A percentile compares a stretch with the other conserved stretches of the same genome.
Evolutionary conservation across 371 early-diverging fungal genomes (phyloP).

Genomic region (Mortierella polycephala): DNA sequence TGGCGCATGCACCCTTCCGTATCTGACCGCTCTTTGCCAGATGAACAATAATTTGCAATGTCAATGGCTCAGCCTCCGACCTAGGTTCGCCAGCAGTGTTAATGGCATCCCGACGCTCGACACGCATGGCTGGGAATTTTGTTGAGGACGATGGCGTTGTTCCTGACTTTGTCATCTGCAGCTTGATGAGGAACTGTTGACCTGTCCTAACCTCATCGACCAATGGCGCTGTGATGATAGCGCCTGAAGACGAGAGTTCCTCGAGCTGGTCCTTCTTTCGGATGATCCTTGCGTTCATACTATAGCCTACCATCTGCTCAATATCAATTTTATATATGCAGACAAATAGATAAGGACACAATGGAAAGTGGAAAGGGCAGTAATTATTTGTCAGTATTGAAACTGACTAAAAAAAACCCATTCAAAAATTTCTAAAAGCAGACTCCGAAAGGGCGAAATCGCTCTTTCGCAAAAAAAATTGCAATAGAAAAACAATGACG

Average conservation of each 20-base stretch:
- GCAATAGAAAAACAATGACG: not conserved
- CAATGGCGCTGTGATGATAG: slow-evolving; percentile 6
- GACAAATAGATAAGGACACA: too few species aligned
- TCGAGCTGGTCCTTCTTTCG: slow-evolving; percentile 54
- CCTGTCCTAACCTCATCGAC: slow-evolving; percentile 50
- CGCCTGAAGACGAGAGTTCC: slow-evolving; percentile 22
- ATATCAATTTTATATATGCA: not conserved
- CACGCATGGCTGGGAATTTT: slow-evolving; percentile 43
- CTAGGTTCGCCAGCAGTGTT: slow-evolving; percentile 46
- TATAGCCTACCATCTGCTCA: slow-evolving; percentile 18
- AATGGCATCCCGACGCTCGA: slow-evolving; percentile 47
- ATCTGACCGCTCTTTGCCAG: slow-evolving; percentile 44
- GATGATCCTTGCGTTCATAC: slow-evolving; percentile 45
- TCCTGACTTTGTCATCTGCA: slow-evolving; percentile 28
- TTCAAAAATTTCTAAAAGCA: too few species aligned
- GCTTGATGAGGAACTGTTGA: slow-evolving; percentile 48
- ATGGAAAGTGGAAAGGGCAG: too few species aligned
- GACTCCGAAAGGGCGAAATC: not conserved
- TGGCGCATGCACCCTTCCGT: slow-evolving; percentile 48
- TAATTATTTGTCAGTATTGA: too few species aligned
- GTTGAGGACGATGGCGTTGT: not conserved
- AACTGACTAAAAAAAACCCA: too few species aligned
- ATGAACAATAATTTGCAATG: slow-evolving; percentile 42
- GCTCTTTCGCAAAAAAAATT: slow-evolving; percentile 5
- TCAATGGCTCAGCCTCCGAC: slow-evolving; percentile 28